Base-by-base conservation (phyloP, 768 basidiomycete species). In the Boletellus ananas region DNA sequence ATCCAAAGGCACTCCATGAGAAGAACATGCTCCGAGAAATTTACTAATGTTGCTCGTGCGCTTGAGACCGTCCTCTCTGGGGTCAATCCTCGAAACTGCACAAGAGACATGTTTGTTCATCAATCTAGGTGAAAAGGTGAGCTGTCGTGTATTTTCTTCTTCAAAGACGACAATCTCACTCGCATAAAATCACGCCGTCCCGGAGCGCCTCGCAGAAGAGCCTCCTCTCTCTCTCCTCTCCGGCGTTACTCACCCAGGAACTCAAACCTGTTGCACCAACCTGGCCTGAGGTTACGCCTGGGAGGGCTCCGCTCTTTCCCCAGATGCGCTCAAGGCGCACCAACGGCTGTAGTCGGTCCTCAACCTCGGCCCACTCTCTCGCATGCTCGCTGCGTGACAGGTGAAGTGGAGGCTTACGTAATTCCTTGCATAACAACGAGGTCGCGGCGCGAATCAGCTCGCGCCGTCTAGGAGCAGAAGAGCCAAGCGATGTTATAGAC, bases 161-260 rank as follows among this genome's bases (percentile, higher is more conserved):
- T 39, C 49, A 35, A 45, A 40, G 49, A 56, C 23, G 50, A 37
- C 35, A 45, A 55, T 33, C 92, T 72, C 62, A 94, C 93, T 90
- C 85, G 82, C 93, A 94, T 20, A 95, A 76, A 18, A 94, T 79
- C 66, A 84, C 87, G 1, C 93, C 93, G 70, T 95, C 93, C 58
- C 82, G 71, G 48, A 94, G 64, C 0, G 87, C 83, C 47, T 93
- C 89, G 31, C 76, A 73, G 60, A 94, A 95, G 29, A 80, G 65
- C 46, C 74, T 76, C 55, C 85, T 72, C 68, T 94, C 89, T 60
- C 84, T 75, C 56, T 91, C 90, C 68, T 88, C 90, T 33, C 84
- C 84, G 25, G 74, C 72, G 20, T 73, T 70, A 57, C 76, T 74
- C 16, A 76, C 72, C 36, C 62, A 66, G 14, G 70, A 64, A 35